Evolutionary conservation across 2,329 filamentous ascomycete species (phyloP).

Genomic region (Epichloe sibirici): DNA sequence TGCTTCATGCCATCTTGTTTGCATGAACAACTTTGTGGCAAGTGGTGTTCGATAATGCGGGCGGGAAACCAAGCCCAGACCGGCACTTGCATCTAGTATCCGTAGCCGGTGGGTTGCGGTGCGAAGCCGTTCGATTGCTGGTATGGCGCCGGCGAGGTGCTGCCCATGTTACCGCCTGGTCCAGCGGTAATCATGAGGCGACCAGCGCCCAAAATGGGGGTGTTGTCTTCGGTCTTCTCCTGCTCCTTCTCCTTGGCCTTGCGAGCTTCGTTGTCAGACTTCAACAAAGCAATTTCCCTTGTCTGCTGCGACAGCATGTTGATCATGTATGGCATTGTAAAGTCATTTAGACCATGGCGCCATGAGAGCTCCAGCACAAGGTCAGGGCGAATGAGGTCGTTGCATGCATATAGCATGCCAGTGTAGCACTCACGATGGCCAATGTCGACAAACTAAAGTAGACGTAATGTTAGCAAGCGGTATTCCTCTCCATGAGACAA

Average conservation of each 20-base stretch:
- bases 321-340: conserved; percentile 99
- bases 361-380: conserved; percentile 92
- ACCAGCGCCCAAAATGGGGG: conserved; percentile 78
- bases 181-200: conserved; percentile 95
- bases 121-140: conserved; percentile 78
- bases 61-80: conserved; percentile 15
- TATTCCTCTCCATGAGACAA: neutral
- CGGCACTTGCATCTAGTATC: conserved; percentile 35
- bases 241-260: conserved; percentile 60
- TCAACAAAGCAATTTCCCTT: conserved; percentile 68
- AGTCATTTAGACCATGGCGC: conserved; percentile 88
- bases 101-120: conserved; percentile 75
- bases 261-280: conserved; percentile 92
- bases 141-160: conserved; percentile 52
- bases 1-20: neutral
- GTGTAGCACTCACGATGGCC: conserved; percentile 98
- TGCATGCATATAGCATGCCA: conserved; percentile 98
- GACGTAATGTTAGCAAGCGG: conserved; percentile 15
- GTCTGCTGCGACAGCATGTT: conserved; percentile 91
- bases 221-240: conserved; percentile 84
- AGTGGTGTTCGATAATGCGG: neutral
- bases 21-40: neutral
- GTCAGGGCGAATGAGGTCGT: conserved; percentile 89
- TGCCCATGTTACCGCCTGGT: conserved; percentile 43
- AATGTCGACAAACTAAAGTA: conserved; percentile 83